phyloP scores from a whole-genome alignment of 352 stramenopile genomes.

The Globisporangium uncinulatum region DNA sequence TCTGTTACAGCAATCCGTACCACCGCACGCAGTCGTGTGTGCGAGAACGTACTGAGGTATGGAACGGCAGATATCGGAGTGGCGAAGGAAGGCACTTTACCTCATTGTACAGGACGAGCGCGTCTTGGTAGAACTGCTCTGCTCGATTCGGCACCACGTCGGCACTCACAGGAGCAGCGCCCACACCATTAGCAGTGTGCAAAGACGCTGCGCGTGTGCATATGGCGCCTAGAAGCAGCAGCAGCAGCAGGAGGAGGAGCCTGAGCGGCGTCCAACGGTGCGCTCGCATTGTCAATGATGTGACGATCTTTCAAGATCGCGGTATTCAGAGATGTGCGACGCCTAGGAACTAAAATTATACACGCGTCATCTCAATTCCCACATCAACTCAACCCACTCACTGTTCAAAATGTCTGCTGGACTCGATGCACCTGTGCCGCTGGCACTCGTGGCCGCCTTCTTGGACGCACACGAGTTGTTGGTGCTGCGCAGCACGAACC shows the following conservation, averaged over 20 bases:
- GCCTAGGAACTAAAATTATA: too few relatives aligned
- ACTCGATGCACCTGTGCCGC: slow-evolving; percentile 6
- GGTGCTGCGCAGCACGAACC: slow-evolving; percentile 4
- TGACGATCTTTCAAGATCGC: too few relatives aligned
- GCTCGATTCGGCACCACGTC: background rate
- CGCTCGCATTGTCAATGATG: too few relatives aligned
- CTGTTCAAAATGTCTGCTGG: background rate
- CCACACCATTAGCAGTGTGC: background rate
- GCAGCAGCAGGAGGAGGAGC: too few relatives aligned
- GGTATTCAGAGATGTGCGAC: too few relatives aligned
- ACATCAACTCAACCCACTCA: background rate
- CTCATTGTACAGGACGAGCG: background rate
- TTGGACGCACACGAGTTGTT: slow-evolving; percentile 4
- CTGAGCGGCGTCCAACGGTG: too few relatives aligned
- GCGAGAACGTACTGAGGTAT: background rate
- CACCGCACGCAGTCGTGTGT: background rate
- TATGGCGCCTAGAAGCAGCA: background rate
- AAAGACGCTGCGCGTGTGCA: background rate
- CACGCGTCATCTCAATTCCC: too few relatives aligned
- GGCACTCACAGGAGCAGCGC: background rate
- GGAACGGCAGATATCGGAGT: background rate
- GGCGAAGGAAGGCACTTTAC: slow-evolving; percentile 1
- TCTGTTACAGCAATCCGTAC: background rate
- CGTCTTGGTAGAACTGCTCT: slow-evolving; percentile 1
- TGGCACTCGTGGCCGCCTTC: slow-evolving; percentile 5